Evolutionary conservation across 768 basidiomycete species (phyloP), one percentile per base, ranked within the genome.

Genomic region (Trametes cinnabarina): DNA sequence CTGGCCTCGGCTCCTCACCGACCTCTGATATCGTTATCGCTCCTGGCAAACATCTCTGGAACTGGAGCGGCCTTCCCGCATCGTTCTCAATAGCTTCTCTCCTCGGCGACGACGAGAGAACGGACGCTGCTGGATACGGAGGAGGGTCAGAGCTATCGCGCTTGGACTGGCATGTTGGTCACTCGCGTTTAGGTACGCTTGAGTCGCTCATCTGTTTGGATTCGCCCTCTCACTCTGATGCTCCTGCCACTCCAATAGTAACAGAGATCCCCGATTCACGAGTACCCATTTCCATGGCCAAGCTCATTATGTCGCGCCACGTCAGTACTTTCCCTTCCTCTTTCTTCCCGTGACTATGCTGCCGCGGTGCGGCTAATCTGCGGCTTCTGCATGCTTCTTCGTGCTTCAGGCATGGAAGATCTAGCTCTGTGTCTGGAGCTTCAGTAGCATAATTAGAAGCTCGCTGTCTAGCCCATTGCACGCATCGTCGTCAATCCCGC

Each of bases 221-320:
- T 52, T 57, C 39, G 20, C 40, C 46, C 51, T 51, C 56, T 55
- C 47, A 50, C 34, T 4, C 14, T 47, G n/a, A n/a, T 34, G 23
- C 9, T 19, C 46, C 19, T 56, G 30, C 49, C 32, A 17, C 20
- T 54, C 32, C 44, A 41, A 51, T 57, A 66, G 62, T 63, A n/a
- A 51, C 57, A 34, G 57, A 55, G 23, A 55, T 63, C 8, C 64
- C 64, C 35, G 60, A 61, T 40, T 60, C 66, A 56, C 68, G 63
- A 57, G 63, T 57, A 42, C 69, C 69, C 59, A 59, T 68, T 55
- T 70, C 69, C 23, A 70, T 70, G 69, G 69, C 69, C 9, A 70
- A 70, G 56, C 62, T 70, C 50, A 68, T 70, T 59, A 70, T 70
- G 69, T 65, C 66, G 40, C 63, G 69, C 63, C 69, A 70, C 59